Percentiles rank a stretch among this genome's conserved stretches.
Conservation (phyloP, 495 filamentous ascomycete genomes). For the Penicillium robsamsonii region DNA sequence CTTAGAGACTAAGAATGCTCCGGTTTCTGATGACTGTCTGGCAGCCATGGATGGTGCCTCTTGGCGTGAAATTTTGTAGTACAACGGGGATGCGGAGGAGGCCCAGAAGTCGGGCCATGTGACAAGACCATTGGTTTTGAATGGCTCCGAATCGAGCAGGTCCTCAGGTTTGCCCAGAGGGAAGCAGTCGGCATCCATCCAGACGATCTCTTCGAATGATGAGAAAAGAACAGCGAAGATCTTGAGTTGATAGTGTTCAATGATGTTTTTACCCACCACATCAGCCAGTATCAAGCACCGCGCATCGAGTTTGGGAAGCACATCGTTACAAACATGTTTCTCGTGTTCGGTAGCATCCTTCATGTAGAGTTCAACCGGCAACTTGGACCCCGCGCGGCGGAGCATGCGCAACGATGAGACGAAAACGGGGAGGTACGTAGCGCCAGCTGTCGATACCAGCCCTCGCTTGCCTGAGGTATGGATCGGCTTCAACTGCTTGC, state of each 20-base stretch:
- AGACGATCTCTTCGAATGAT: conserved; percentile 58
- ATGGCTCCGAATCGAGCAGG: conserved; percentile 52
- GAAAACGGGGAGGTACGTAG: conserved; percentile 45
- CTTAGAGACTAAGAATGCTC: conserved; percentile 58
- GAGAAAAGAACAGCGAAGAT: conserved; percentile 60
- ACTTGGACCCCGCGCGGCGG: conserved; percentile 51
- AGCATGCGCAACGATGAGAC: conserved; percentile 57
- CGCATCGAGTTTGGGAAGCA: conserved; percentile 51
- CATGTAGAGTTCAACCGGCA: conserved; percentile 60
- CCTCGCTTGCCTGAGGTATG: conserved; percentile 50
- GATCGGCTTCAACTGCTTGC: conserved; percentile 36
- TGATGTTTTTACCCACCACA: conserved; percentile 38
- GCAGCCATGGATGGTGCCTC: conserved; percentile 36
- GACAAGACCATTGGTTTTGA: conserved; percentile 51
- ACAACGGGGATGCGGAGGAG: conserved; percentile 50
- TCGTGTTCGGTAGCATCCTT: conserved; percentile 51
- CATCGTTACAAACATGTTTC: conserved; percentile 48
- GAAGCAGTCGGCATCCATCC: conserved; percentile 61
- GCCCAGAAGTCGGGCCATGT: conserved; percentile 65
- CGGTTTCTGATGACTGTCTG: conserved; percentile 53
- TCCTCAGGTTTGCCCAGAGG: conserved; percentile 52
- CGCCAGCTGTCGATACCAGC: conserved; percentile 53
- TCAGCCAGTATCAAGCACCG: conserved; percentile 51
- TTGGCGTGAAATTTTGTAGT: conserved; percentile 54
- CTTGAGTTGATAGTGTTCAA: conserved; percentile 58